Evolutionary conservation across 306 rosid species (phyloP), one percentile per base, ranked within the genome.

Genomic region (Corylus americana): DNA sequence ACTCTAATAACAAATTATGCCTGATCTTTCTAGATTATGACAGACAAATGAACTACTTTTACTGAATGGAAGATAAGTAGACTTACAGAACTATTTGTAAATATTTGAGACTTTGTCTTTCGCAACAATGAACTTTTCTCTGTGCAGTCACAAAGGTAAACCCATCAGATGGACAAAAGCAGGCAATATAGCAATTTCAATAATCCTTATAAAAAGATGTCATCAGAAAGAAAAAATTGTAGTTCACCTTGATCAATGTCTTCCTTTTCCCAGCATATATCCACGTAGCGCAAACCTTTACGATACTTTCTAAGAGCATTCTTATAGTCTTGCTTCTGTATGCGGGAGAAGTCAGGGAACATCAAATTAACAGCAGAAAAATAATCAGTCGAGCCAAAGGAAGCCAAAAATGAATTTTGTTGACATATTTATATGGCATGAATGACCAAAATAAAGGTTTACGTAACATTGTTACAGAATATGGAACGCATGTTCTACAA

Each of bases 1-100:
- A 37, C 45, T 37, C 48, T 14, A 35, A 66, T 37, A 64, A 64
- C 4, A 37, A 29, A 9, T 67, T 42, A 31, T 37, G 50, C 16
- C 25, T 67, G 50, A 67, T 39, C 9, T 67, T 9, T 27, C 10
- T 67, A 39, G 48, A 67, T 58, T 10, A 78, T 4, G 35, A 48
- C 55, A 17, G 29, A 58, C 51, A 63, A 18, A 62, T 35, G 73
- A 66, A 25, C 45, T 42, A 81, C 57, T 51, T 35, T 35, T 63
- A 78, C 37, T 45, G 55, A 77, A 53, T 48, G 81, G 39, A 3
- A 48, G 11, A 69, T 58, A 20, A 42, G 37, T 42, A 31, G 42
- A 86, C 87, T 86, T 86, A 85, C 89, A 29, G 89, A 81, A 61
- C 91, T 88, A 64, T 88, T 88, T 57, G 86, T 85, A 74, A 88